Conservation (phyloP, 1,284 basidiomycete genomes). For the Sanghuangporus baumii region DNA sequence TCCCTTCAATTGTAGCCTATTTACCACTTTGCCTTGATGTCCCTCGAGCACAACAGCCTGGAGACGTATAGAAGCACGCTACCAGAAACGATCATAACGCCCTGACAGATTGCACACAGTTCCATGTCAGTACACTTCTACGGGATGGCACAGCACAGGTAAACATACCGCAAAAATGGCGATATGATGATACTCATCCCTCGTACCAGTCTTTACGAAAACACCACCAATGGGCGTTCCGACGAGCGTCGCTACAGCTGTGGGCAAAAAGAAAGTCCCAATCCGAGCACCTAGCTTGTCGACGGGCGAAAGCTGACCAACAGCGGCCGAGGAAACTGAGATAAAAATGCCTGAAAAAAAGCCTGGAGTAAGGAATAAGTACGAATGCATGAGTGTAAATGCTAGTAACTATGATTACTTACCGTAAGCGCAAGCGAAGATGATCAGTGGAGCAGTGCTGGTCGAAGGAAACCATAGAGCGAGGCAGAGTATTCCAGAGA, state of each 20-base stretch:
- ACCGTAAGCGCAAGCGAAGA: conserved; percentile 5
- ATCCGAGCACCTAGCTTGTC: conserved; percentile 9
- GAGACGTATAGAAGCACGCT: background rate
- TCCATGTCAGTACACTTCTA: background rate
- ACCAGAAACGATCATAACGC: background rate
- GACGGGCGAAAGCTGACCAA: conserved; percentile 3
- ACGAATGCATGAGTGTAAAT: background rate
- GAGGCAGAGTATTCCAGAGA: conserved; percentile 3
- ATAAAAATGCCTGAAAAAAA: conserved; percentile 6
- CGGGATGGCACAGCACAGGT: no score
- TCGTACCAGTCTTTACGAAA: conserved; percentile 3
- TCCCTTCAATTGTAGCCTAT: background rate
- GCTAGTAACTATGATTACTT: background rate
- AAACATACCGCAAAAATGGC: conserved; percentile 3
- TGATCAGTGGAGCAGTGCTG: background rate
- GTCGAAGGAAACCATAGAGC: conserved; percentile 2
- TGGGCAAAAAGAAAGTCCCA: conserved; percentile 3
- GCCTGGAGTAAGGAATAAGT: background rate
- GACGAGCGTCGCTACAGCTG: conserved; percentile 6
- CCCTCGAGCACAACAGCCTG: background rate
- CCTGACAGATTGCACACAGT: background rate
- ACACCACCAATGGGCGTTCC: conserved; percentile 9
- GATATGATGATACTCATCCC: conserved; percentile 3
- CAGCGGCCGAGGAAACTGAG: conserved; percentile 1
- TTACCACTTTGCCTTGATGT: background rate